Evolutionary conservation across 176 grass and related monocot species (phyloP).

Genomic region (Oropetium thomaeum): DNA sequence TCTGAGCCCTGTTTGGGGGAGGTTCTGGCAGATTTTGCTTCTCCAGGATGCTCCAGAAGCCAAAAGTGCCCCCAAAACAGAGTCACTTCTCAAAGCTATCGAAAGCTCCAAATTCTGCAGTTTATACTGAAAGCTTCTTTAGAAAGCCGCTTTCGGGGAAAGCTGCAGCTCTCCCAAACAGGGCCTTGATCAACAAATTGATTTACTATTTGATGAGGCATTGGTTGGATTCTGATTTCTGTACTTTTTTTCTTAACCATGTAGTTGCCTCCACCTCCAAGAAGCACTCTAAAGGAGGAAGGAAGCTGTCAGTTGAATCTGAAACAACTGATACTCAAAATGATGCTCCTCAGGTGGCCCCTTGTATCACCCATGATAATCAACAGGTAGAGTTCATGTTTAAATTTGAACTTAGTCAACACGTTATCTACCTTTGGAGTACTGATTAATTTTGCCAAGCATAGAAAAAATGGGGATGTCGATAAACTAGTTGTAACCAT

Average conservation of each 20-base stretch:
- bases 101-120: no score
- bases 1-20: no score
- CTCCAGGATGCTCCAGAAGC: no score
- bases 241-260: slow-evolving; percentile 6
- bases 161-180: no score
- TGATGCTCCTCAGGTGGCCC: slow-evolving; percentile 22
- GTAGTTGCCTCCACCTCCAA: slow-evolving; percentile 30
- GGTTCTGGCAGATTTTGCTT: no score
- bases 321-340: slow-evolving; percentile 32
- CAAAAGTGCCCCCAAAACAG: no score
- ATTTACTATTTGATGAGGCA: slow-evolving; percentile 4
- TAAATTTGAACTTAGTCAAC: neutral
- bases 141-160: no score
- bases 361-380: neutral
- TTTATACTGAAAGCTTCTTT: no score
- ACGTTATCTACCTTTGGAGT: neutral
- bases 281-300: slow-evolving; percentile 37
- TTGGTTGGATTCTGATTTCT: slow-evolving; percentile 19
- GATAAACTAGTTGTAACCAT: neutral
- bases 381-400: slow-evolving; percentile 32
- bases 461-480: neutral
- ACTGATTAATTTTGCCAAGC: slow-evolving; percentile 5
- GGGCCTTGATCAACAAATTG: neutral
- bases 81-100: no score
- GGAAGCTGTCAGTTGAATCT: slow-evolving; percentile 23